phyloP scores from a whole-genome alignment of 192 early-diverging fungal genomes.

The Gaertneriomyces sp. region DNA sequence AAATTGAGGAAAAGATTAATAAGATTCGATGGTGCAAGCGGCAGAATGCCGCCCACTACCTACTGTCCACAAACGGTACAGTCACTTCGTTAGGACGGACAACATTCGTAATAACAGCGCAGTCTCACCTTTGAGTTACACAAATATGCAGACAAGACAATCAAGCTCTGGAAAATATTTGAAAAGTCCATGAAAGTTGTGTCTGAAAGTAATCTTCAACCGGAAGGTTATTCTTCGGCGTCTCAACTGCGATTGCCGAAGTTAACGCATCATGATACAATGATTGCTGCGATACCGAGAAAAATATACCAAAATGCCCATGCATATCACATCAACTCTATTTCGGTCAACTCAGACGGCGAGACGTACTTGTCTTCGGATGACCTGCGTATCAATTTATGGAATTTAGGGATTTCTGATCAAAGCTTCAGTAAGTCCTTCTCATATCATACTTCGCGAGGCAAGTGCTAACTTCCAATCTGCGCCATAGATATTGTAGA shows the following conservation, averaged over 20 bases:
- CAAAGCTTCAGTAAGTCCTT: conserved; percentile 82
- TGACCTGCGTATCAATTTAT: conserved; percentile 96
- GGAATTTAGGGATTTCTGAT: conserved; percentile 96
- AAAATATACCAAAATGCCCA: conserved; percentile 98
- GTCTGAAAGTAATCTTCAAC: conserved; percentile 76
- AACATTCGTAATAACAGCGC: neutral
- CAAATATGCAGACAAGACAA: conserved; percentile 81
- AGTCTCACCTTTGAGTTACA: neutral
- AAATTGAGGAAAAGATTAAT: conserved; percentile 99
- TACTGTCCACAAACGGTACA: conserved; percentile 93
- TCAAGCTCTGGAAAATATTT: conserved; percentile 99
- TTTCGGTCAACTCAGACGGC: conserved; percentile 97
- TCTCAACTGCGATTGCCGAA: conserved; percentile 64
- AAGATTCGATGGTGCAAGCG: conserved; percentile 98
- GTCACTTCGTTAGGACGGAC: neutral
- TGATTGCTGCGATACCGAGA: conserved; percentile 90
- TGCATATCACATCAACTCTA: conserved; percentile 99
- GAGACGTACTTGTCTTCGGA: conserved; percentile 98
- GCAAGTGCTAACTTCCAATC: neutral
- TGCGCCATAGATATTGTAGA: conserved; percentile 84
- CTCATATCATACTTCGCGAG: neutral
- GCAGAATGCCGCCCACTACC: conserved; percentile 93
- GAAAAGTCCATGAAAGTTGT: conserved; percentile 96
- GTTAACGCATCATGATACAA: conserved; percentile 90
- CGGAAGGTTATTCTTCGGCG: conserved; percentile 1